phyloP scores from a whole-genome alignment of 1,139 yeast genomes.

The Zygosaccharomyces sapae region DNA sequence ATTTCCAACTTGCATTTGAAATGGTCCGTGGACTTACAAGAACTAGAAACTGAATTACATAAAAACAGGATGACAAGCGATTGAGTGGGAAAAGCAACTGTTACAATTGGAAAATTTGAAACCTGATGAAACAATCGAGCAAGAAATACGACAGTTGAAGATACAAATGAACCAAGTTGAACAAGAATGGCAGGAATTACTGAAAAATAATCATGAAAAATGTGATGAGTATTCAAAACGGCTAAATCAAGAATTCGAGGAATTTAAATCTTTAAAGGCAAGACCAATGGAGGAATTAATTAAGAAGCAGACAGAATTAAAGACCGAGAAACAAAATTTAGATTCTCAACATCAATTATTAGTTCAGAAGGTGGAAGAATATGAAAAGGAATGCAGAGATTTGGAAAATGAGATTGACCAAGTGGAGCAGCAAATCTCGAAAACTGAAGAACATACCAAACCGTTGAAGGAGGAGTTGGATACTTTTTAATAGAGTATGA shows the following conservation, averaged over 20 bases:
- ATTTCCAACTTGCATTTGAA: slow-evolving; percentile 19
- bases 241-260: slow-evolving; percentile 13
- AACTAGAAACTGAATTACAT: slow-evolving; percentile 21
- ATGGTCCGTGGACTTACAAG: slow-evolving; percentile 21
- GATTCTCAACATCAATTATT: slow-evolving; percentile 13
- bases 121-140: slow-evolving; percentile 21
- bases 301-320: slow-evolving; percentile 16
- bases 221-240: slow-evolving; percentile 14
- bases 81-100: slow-evolving; percentile 22
- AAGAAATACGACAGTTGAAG: slow-evolving; percentile 22
- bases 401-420: slow-evolving; percentile 11
- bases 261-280: slow-evolving; percentile 19
- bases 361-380: slow-evolving; percentile 2
- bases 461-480: slow-evolving; percentile 15
- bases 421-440: slow-evolving; percentile 8
- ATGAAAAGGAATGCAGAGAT: slow-evolving; percentile 3
- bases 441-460: slow-evolving; percentile 11
- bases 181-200: slow-evolving; percentile 12
- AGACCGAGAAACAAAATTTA: slow-evolving; percentile 8
- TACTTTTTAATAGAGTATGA: slow-evolving; percentile 12
- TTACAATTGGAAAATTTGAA: slow-evolving; percentile 20
- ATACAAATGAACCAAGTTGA: slow-evolving; percentile 15
- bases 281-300: slow-evolving; percentile 15
- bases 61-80: slow-evolving; percentile 13
- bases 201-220: slow-evolving; percentile 14